Evolutionary conservation across 2,329 filamentous ascomycete genomes (phyloP).

Genomic region (Trematosphaeria pertusa): DNA sequence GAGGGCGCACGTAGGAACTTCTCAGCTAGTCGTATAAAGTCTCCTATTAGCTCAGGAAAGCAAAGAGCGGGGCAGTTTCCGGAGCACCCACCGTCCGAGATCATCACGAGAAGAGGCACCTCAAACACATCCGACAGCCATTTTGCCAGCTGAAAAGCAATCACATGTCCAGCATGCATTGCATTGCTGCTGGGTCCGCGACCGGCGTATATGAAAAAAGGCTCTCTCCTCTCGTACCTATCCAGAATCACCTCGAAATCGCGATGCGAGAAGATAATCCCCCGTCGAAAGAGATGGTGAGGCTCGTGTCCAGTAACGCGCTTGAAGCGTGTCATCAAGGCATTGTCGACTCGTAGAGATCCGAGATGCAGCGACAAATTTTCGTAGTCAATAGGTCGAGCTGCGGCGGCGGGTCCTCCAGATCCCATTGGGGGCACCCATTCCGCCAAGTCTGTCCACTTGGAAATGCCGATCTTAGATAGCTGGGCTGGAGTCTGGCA

Average conservation of each 20-base stretch:
- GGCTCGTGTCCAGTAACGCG: slow-evolving; percentile 87
- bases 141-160: slow-evolving; percentile 86
- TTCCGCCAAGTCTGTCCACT: too few relatives aligned
- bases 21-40: slow-evolving; percentile 66
- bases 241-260: slow-evolving; percentile 89
- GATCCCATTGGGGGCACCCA: too few relatives aligned
- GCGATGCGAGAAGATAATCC: slow-evolving; percentile 91
- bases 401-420: too few relatives aligned
- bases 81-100: slow-evolving; percentile 75
- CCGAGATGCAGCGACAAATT: too few relatives aligned
- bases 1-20: slow-evolving; percentile 72
- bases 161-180: slow-evolving; percentile 88
- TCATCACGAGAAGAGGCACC: slow-evolving; percentile 91
- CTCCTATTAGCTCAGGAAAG: too few relatives aligned
- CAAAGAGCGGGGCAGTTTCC: too few relatives aligned
- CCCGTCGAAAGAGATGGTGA: slow-evolving; percentile 85
- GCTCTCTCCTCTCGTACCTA: slow-evolving; percentile 85
- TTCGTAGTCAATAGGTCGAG: too few relatives aligned
- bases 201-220: slow-evolving; percentile 94
- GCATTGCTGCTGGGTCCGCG: slow-evolving; percentile 88
- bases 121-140: slow-evolving; percentile 96
- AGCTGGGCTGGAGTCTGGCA: too few relatives aligned
- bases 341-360: too few relatives aligned
- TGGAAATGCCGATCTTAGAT: too few relatives aligned
- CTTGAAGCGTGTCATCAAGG: slow-evolving; percentile 85